Base-by-base conservation (phyloP, 2,329 filamentous ascomycete genomes). In the Calonectria hongkongensis region DNA sequence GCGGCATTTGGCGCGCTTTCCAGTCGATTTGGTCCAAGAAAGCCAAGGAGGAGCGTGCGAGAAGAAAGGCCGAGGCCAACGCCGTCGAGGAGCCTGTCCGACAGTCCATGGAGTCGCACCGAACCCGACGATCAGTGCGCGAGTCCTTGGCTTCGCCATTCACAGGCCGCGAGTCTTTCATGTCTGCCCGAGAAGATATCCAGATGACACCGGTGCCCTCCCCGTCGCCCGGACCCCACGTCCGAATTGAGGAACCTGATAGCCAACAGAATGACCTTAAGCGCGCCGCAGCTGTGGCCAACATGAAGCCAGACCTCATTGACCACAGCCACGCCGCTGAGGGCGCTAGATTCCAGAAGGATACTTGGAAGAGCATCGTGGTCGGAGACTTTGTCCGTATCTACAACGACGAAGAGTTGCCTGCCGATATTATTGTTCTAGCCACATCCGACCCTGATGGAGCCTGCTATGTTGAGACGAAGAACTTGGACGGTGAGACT, bases 381-480 rank as follows among this genome's bases (percentile, higher is more conserved):
- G 97, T 99, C 10, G 97, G 97, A 60, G 97, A 99, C 84, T 98
- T 98, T 84, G 93, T 99, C 68, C 95, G 97, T 77, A 91, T 99
- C 64, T 98, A 98, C 86, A 98, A 97, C 80, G 94, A 98, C 77
- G 97, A 99, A 80, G 95, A 98, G 78, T 92, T 99, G 28, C 97
- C 97, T 1, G 96, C 97, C 60, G 97, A 99, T 84, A 88, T 99
- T 58, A 93, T 98, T 60, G 94, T 99, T 51, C 86, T 99, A 28
- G 94, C 97, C 2, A 98, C 97, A 0, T 98, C 97, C 2, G 97
- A 98, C 79, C 90, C 94, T 0, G 97, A 99, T 79, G 97, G 97
- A 64, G 95, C 95, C 45, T 99, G 97, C 84, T 99, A 98, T 79
- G 94, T 99, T 27, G 97, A 99, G 85, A 99, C 97, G 2, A 99